Base-by-base conservation (phyloP, 2,329 filamentous ascomycete species). In the Fusarium equiseti region DNA sequence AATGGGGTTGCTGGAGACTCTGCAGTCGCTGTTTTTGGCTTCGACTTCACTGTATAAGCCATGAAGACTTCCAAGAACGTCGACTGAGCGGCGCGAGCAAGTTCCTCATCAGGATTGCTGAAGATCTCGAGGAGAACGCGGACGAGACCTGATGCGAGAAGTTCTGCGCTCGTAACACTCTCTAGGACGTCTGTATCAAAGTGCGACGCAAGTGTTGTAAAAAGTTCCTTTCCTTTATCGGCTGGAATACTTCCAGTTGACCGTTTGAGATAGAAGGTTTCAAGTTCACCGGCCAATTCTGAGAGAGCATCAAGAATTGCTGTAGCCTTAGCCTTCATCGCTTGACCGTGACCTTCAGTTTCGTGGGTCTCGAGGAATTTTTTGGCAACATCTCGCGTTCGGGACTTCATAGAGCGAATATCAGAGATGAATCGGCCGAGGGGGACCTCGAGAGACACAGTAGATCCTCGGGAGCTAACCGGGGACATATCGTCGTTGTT, bases 31-130 rank as follows among this genome's bases (percentile, higher is more conserved):
- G 89, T 90, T 77, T 89, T 90, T 26, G 85, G 83, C 75, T 88
- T 91, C 16, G 90, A 86, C 73, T 88, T 91, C 66, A 92, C 88
- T 35, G 85, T 87, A 46, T 89, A 87, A 49, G 91, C 90, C 94
- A 98, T 97, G 81, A 99, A 99, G 6, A 95, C 91, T 76, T 97
- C 91, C 15, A 98, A 85, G 78, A 99, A 98, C 18, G 92, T 90
- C 5, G 93, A 90, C 72, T 94, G 91, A 44, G 95, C 93, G 64
- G 91, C 86, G 40, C 86, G 87, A 54, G 88, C 87, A 35, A 90
- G 76, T 45, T 83, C 80, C 59, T 90, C 87, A 71, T 92, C 87
- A 0, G 90, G 85, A 65, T 92, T 91, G 74, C 90, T 92, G 77
- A 99, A 94, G 12, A 97, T 88, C 32, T 92, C 88, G 45, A 98